Base-by-base conservation (phyloP, 352 stramenopile genomes). In the Phytophthora idaei region DNA sequence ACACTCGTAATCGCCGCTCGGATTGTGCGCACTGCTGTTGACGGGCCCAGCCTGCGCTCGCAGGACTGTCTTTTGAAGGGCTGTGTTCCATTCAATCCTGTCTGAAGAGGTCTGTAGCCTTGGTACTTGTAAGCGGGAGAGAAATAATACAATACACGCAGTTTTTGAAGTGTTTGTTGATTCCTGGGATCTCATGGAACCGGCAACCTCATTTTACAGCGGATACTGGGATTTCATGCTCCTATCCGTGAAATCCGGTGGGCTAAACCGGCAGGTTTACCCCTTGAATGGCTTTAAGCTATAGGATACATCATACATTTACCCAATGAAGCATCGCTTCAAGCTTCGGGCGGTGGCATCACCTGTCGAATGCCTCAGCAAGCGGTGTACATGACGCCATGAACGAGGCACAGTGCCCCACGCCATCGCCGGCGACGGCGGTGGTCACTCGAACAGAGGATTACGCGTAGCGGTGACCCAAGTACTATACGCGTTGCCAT, bases 141-240 rank as follows among this genome's bases (percentile, higher is more conserved):
- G 59, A 27, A 47, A 53, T 28, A 53, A 36, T 36, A 31, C 46
- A 17, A 10, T 3, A 6, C 5, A 2, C 32, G 32, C 9, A 53
- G 17, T 44, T n/a, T 44, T 17, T 21, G 15, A 28, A 47, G 6
- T 47, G 6, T 1, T 12, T 21, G 41, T 15, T 52, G 27, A 34
- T 27, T 11, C 31, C 51, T 67, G 60, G 51, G 51, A 67, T 67
- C 51, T 67, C 44, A 68, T 57, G 25, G n/a, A 25, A 44, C 17
- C 4, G 4, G 14, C 15, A 17, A 15, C 36, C n/a, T 4, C 12
- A 17, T 42, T 42, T 42, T 21, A 21, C 17, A 27, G 45, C 5
- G 52, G 49, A 53, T 67, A 34, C 44, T 57, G 17, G 14, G 51
- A 51, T 67, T 39, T 31, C 39, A 53, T 41, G 17, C 17, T 21